phyloP scores from a whole-genome alignment of 164 flowering plant genomes.

The Stephania japonica region DNA sequence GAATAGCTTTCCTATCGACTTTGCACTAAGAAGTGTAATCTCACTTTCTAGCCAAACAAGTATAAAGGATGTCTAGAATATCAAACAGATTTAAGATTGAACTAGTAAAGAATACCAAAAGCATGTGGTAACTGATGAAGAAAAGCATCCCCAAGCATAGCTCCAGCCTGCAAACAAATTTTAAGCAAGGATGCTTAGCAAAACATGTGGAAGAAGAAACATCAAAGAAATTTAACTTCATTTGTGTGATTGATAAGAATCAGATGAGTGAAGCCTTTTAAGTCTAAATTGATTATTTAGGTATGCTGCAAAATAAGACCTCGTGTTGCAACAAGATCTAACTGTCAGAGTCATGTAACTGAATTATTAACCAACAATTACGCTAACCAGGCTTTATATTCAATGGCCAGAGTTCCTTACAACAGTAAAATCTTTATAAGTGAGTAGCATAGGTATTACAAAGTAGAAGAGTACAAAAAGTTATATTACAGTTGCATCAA shows the following conservation, averaged over 20 bases:
- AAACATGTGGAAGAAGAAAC: neutral
- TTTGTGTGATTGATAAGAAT: neutral
- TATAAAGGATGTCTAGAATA: neutral
- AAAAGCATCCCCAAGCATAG: slow-evolving; percentile 98
- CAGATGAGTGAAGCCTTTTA: too few species aligned
- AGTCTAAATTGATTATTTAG: too few species aligned
- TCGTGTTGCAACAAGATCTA: neutral
- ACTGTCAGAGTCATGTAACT: neutral
- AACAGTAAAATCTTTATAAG: neutral
- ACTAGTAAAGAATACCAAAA: slow-evolving; percentile 52
- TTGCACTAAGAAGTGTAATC: neutral
- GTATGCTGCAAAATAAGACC: too few species aligned
- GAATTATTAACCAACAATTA: neutral
- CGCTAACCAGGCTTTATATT: neutral
- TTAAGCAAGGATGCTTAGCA: slow-evolving; percentile 4
- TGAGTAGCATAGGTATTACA: neutral
- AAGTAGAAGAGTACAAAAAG: too few species aligned
- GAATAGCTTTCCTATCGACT: neutral
- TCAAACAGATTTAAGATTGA: neutral
- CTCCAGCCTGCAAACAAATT: slow-evolving; percentile 75
- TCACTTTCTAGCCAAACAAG: neutral
- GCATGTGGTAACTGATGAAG: slow-evolving; percentile 99
- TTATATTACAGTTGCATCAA: neutral
- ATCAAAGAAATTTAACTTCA: neutral
- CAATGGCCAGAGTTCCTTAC: neutral